Percentiles rank a stretch among this genome's conserved stretches.
phyloP scores from a whole-genome alignment of 805 yeast species.

The Saccharomycopsis sp. region DNA sequence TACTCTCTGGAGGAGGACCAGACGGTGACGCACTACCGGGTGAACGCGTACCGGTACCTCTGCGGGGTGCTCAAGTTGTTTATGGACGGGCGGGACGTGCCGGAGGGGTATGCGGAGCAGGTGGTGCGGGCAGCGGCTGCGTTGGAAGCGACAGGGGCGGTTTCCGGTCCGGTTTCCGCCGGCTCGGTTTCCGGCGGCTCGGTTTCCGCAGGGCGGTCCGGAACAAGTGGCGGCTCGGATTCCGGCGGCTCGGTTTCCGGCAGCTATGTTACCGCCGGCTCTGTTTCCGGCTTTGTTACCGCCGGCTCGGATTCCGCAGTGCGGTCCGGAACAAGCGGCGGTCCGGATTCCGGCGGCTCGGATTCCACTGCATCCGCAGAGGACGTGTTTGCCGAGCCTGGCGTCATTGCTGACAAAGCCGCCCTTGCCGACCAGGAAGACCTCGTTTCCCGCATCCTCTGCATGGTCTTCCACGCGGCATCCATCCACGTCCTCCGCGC shows the following conservation, averaged over 20 bases:
- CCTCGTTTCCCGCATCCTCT: conserved; percentile 55
- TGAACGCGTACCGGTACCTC: conserved; percentile 72
- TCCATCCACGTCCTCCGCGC: conserved; percentile 66
- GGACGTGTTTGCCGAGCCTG: conserved; percentile 35
- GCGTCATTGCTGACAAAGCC: conserved; percentile 40
- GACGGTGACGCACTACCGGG: conserved; percentile 52
- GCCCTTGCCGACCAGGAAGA: conserved; percentile 57
- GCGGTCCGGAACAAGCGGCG: neutral
- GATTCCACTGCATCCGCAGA: too few relatives aligned
- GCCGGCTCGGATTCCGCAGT: neutral
- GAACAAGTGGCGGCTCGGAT: neutral
- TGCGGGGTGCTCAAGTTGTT: conserved; percentile 60
- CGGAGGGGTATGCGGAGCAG: conserved; percentile 35
- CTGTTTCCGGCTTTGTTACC: too few relatives aligned
- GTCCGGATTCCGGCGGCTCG: too few relatives aligned
- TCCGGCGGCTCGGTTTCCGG: too few relatives aligned
- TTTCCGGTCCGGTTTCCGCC: too few relatives aligned
- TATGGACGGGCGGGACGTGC: conserved; percentile 40
- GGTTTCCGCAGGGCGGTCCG: neutral
- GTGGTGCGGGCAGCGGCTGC: conserved; percentile 45
- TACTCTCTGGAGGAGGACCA: conserved; percentile 32
- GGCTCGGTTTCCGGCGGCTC: neutral
- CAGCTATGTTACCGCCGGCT: too few relatives aligned
- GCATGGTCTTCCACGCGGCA: conserved; percentile 67
- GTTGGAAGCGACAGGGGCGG: conserved; percentile 33